phyloP scores from a whole-genome alignment of 1,139 yeast species.

The Nakaseomyces delphensis region DNA sequence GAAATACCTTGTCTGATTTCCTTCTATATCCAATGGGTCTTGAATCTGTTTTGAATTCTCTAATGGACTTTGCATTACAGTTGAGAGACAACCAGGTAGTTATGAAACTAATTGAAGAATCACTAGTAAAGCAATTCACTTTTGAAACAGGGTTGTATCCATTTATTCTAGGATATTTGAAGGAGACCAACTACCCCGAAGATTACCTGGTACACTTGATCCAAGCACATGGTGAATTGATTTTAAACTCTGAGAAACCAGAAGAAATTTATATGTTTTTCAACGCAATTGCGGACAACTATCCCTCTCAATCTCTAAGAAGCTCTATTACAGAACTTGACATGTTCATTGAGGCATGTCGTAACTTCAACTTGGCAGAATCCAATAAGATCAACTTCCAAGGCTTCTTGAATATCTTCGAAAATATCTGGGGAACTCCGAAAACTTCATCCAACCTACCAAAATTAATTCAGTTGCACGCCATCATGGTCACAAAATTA shows the following conservation, averaged over 20 bases:
- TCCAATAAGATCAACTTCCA: constrained; percentile 16
- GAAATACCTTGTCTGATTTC: constrained; percentile 18
- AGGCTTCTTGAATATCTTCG: constrained; percentile 24
- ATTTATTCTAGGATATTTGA: constrained; percentile 28
- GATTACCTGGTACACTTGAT: constrained; percentile 31
- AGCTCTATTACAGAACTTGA: constrained; percentile 21
- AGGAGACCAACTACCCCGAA: constrained; percentile 25
- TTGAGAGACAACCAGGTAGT: constrained; percentile 30
- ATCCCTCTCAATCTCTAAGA: constrained; percentile 20
- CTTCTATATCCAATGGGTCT: constrained; percentile 23
- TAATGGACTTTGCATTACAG: constrained; percentile 30
- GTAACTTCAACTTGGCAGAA: constrained; percentile 19
- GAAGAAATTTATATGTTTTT: constrained; percentile 21
- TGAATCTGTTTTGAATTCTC: constrained; percentile 21
- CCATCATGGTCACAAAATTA: constrained; percentile 41
- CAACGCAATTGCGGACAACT: constrained; percentile 21
- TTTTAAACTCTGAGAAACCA: constrained; percentile 10
- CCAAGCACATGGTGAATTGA: constrained; percentile 29
- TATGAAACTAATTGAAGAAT: constrained; percentile 34
- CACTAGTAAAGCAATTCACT: constrained; percentile 30
- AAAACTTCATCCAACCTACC: constrained; percentile 23
- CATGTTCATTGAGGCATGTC: constrained; percentile 26
- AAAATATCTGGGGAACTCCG: constrained; percentile 26
- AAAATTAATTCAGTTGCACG: constrained; percentile 28
- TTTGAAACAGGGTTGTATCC: constrained; percentile 32